phyloP scores from a whole-genome alignment of 352 stramenopile genomes.

The Phytophthora palmivora region DNA sequence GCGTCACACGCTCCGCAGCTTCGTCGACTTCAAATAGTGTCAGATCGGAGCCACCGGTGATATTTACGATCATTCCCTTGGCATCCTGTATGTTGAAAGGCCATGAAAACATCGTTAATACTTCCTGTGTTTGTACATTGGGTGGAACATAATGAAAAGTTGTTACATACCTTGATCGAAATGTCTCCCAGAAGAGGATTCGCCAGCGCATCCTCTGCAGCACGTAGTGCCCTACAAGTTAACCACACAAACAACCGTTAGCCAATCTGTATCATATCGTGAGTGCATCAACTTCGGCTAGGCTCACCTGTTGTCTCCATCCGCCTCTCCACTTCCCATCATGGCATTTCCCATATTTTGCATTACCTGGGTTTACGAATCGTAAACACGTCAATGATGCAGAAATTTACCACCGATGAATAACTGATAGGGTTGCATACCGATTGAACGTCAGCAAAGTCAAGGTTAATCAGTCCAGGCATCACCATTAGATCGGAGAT shows the following conservation, averaged over 20 bases:
- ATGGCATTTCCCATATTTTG: slow-evolving; percentile 90
- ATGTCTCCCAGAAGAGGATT: slow-evolving; percentile 92
- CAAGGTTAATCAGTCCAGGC: slow-evolving; percentile 88
- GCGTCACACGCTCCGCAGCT: slow-evolving; percentile 85
- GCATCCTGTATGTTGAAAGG: slow-evolving; percentile 57
- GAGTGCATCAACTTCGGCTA: not conserved
- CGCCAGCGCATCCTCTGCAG: slow-evolving; percentile 85
- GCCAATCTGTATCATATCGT: not conserved
- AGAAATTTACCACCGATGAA: not conserved
- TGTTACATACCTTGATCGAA: slow-evolving; percentile 72
- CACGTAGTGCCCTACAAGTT: slow-evolving; percentile 61
- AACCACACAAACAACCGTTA: slow-evolving; percentile 16
- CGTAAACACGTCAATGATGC: not conserved
- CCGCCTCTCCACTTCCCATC: slow-evolving; percentile 92
- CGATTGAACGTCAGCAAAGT: slow-evolving; percentile 89
- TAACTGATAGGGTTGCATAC: slow-evolving; percentile 33
- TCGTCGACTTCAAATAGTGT: slow-evolving; percentile 93
- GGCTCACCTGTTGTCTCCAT: slow-evolving; percentile 86
- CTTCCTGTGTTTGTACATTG: not conserved
- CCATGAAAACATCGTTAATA: not conserved
- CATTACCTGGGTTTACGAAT: slow-evolving; percentile 62
- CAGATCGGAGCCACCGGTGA: slow-evolving; percentile 94
- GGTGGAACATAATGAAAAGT: not conserved
- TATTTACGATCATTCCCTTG: slow-evolving; percentile 96
- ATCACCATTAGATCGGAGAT: slow-evolving; percentile 92